These are phyloP conservation scores for Mediolabrus comicus DNA, from an alignment of 108 stramenopile species.

Conservation along the genomic window DNA sequence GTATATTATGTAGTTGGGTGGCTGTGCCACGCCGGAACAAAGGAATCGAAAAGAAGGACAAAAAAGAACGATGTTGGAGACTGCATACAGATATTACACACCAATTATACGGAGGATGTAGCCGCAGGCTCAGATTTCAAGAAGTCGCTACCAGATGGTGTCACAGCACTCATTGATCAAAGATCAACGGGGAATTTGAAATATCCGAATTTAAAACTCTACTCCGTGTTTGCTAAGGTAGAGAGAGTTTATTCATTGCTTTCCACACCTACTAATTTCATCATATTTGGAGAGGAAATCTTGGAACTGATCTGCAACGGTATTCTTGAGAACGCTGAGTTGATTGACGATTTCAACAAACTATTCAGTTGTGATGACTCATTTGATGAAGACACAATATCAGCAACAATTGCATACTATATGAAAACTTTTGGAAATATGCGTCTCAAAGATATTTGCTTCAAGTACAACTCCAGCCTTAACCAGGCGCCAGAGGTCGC, in stretches of 20 bases:
- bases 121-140: neutral
- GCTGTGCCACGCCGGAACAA: conserved; percentile 1
- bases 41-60: neutral
- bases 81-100: neutral
- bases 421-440: conserved; percentile 11
- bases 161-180: conserved; percentile 5
- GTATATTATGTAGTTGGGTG: conserved; percentile 16
- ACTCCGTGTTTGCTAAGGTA: conserved; percentile 2
- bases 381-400: neutral
- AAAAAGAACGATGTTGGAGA: neutral
- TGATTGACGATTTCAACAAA: neutral
- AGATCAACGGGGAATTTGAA: neutral
- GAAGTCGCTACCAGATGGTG: neutral
- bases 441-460: conserved; percentile 6
- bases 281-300: neutral
- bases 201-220: conserved; percentile 1
- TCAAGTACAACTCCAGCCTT: conserved; percentile 5
- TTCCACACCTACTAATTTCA: neutral
- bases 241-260: conserved; percentile 1
- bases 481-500: neutral
- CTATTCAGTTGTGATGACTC: neutral
- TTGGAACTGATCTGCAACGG: neutral
- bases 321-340: neutral
- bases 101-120: neutral
- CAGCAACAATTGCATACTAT: neutral